phyloP scores from a whole-genome alignment of 805 yeast species.

The Sugiyamaella mastotermitis region DNA sequence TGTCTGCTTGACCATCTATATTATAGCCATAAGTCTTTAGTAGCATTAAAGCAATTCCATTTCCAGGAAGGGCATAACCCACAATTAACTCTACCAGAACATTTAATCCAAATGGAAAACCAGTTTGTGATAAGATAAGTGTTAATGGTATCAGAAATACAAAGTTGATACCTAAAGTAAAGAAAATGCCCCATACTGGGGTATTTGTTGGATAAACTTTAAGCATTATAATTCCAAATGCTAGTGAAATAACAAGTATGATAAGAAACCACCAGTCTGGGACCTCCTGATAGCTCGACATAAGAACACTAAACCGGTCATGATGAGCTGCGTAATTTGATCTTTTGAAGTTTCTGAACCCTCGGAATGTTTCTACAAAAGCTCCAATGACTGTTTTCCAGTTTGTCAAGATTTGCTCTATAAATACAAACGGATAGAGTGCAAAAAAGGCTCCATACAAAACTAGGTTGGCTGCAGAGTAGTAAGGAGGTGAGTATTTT shows the following conservation, averaged over 20 bases:
- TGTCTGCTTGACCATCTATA: conserved; percentile 59
- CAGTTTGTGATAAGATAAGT: conserved; percentile 56
- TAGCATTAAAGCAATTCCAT: conserved; percentile 51
- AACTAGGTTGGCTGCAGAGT: conserved; percentile 42
- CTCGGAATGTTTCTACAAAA: conserved; percentile 13
- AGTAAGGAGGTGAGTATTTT: conserved; percentile 63
- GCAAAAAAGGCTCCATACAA: conserved; percentile 53
- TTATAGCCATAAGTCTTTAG: conserved; percentile 39
- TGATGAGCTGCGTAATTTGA: conserved; percentile 10
- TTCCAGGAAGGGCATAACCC: conserved; percentile 61
- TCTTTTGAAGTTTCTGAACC: conserved; percentile 5
- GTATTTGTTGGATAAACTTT: conserved; percentile 20
- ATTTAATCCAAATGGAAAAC: conserved; percentile 49
- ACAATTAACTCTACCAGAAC: conserved; percentile 58
- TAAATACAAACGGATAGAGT: conserved; percentile 49
- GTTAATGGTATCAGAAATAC: conserved; percentile 61
- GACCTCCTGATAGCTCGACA: conserved; percentile 48
- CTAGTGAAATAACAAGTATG: conserved; percentile 39
- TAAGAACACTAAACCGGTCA: conserved; percentile 17
- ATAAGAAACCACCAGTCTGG: conserved; percentile 67
- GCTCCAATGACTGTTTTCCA: conserved; percentile 13
- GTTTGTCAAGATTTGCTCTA: conserved; percentile 29
- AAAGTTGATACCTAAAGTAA: conserved; percentile 49
- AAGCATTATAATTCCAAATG: conserved; percentile 20
- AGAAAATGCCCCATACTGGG: conserved; percentile 50